Evolutionary conservation across 805 yeast genomes (phyloP).

Genomic region (Candida glaebosa): DNA sequence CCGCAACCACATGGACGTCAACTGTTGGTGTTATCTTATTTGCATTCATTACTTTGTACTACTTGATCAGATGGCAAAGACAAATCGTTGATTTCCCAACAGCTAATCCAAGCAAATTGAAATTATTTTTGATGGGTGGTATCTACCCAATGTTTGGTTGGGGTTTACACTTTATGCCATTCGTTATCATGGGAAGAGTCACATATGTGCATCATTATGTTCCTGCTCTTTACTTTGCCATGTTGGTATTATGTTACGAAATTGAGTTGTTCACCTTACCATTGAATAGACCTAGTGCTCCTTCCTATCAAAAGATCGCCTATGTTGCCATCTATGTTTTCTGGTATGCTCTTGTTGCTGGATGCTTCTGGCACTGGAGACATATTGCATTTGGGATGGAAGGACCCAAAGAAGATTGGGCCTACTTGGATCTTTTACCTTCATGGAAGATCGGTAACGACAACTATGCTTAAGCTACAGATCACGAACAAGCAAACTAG

Average conservation of each 20-base stretch:
- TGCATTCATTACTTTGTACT: constrained; percentile 42
- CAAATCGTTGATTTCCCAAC: constrained; percentile 54
- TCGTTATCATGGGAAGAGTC: constrained; percentile 91
- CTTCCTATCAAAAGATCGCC: constrained; percentile 14
- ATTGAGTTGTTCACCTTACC: constrained; percentile 44
- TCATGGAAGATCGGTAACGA: constrained; percentile 44
- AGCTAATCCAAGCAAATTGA: constrained; percentile 40
- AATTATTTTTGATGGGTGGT: constrained; percentile 65
- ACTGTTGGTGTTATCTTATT: constrained; percentile 55
- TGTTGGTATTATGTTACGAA: constrained; percentile 65
- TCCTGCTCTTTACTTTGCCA: constrained; percentile 93
- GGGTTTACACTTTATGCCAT: constrained; percentile 85
- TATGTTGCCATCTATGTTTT: constrained; percentile 23
- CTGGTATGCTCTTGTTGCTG: constrained; percentile 30
- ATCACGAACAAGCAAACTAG: background rate
- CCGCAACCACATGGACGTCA: constrained; percentile 70
- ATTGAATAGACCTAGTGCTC: constrained; percentile 16
- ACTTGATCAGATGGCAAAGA: constrained; percentile 63
- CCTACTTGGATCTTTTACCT: constrained; percentile 34
- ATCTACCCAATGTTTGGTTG: constrained; percentile 86
- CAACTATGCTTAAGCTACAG: constrained; percentile 20
- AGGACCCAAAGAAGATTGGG: constrained; percentile 39
- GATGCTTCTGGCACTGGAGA: constrained; percentile 43
- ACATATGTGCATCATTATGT: constrained; percentile 95
- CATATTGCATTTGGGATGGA: constrained; percentile 42